phyloP scores from a whole-genome alignment of 2,329 filamentous ascomycete genomes.

The Colletotrichum tropicale region DNA sequence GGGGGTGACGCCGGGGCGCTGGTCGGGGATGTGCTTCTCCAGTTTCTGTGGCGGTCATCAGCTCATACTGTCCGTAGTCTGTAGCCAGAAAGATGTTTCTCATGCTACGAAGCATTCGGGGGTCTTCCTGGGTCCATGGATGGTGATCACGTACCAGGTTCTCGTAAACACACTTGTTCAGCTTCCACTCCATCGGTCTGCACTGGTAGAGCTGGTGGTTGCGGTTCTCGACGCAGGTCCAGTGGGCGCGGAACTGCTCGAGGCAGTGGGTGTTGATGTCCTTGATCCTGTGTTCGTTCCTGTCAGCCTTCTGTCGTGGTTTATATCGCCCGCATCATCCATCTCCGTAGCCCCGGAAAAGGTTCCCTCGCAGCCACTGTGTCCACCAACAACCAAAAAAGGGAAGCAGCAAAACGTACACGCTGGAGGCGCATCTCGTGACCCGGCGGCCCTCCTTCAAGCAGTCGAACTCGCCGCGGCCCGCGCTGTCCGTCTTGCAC shows the following conservation, averaged over 20 bases:
- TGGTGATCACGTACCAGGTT: conserved; percentile 76
- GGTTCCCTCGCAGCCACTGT: not conserved
- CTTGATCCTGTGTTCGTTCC: conserved; percentile 66
- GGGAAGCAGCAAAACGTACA: conserved; percentile 67
- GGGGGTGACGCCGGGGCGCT: conserved; percentile 71
- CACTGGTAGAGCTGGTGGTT: conserved; percentile 99
- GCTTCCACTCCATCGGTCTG: conserved; percentile 81
- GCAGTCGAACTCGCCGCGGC: conserved; percentile 91
- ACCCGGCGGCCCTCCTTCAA: conserved; percentile 96
- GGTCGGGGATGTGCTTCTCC: conserved; percentile 79
- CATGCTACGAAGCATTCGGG: not conserved
- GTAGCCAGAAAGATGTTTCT: not conserved
- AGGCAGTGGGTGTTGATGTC: conserved; percentile 97
- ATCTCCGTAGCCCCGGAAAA: not conserved
- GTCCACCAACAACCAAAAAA: not conserved
- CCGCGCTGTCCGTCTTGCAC: conserved; percentile 95
- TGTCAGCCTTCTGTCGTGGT: not conserved
- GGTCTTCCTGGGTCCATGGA: not conserved
- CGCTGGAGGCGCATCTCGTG: conserved; percentile 93
- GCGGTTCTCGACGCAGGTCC: conserved; percentile 94
- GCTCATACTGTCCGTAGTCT: rapidly evolving
- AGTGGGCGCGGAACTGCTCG: conserved; percentile 89
- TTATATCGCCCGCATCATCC: too few relatives aligned
- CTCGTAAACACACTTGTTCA: conserved; percentile 95
- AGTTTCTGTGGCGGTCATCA: conserved; percentile 62